phyloP scores from a whole-genome alignment of 139 green algal genomes.

The Closterium sp. region DNA sequence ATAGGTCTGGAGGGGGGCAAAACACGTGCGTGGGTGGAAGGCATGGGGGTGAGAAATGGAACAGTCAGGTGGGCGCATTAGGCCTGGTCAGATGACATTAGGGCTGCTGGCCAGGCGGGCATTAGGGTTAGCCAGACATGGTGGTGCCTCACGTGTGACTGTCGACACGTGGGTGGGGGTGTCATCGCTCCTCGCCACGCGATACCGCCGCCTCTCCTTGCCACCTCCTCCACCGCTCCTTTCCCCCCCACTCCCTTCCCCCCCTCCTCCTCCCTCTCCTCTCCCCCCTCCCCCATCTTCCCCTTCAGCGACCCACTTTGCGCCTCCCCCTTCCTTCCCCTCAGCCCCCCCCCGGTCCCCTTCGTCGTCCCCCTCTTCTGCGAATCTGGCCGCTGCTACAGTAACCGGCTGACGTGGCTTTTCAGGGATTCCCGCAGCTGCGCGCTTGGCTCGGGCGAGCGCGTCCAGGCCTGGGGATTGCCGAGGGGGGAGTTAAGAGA shows the following conservation, averaged over 20 bases:
- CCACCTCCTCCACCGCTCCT: background rate
- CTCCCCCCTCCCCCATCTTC: background rate
- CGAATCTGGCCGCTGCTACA: slow-evolving; percentile 8
- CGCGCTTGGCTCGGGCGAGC: slow-evolving; percentile 37
- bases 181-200: background rate
- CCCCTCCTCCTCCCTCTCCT: background rate
- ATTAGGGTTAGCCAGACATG: too few relatives aligned
- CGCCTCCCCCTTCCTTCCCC: background rate
- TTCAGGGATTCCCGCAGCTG: background rate
- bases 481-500: background rate
- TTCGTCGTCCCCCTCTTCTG: slow-evolving; percentile 9
- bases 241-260: background rate
- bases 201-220: background rate
- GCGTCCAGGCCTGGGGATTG: slow-evolving; percentile 36
- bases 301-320: background rate
- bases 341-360: background rate
- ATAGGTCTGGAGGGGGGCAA: background rate
- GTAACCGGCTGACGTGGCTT: background rate
- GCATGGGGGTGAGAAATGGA: background rate
- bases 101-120: too few relatives aligned
- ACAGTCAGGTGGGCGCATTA: too few relatives aligned
- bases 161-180: background rate
- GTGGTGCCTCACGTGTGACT: background rate
- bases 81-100: too few relatives aligned
- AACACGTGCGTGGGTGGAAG: background rate